Evolutionary conservation across 371 early-diverging fungal species (phyloP).

Genomic region (Coemansia sp.): DNA sequence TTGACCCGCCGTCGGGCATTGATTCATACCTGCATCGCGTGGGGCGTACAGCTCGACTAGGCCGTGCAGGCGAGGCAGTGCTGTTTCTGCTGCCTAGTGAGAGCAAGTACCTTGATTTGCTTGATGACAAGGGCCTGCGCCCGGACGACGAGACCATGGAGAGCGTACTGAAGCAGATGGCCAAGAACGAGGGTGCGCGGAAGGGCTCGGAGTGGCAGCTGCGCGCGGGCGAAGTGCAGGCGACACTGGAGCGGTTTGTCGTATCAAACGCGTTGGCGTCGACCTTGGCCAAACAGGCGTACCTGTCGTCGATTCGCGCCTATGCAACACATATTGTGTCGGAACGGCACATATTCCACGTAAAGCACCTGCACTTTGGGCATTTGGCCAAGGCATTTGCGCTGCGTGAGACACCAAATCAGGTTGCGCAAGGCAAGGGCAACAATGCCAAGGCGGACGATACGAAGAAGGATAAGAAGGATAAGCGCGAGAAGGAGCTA

Average conservation of each 20-base stretch:
- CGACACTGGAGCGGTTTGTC: constrained; percentile 45
- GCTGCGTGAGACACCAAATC: constrained; percentile 78
- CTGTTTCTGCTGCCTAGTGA: constrained; percentile 89
- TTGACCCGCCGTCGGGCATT: constrained; percentile 94
- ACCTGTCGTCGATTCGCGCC: constrained; percentile 84
- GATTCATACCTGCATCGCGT: constrained; percentile 97
- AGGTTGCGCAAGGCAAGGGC: constrained; percentile 51
- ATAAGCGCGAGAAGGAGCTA: constrained; percentile 52
- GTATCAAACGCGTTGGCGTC: constrained; percentile 32
- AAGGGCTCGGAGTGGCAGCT: constrained; percentile 67
- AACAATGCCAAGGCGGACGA: constrained; percentile 56
- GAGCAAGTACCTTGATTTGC: constrained; percentile 73
- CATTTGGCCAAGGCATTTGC: constrained; percentile 96
- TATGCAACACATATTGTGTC: constrained; percentile 88
- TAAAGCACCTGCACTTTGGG: constrained; percentile 91
- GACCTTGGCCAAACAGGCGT: constrained; percentile 62
- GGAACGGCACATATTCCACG: constrained; percentile 88
- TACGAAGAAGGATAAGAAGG: constrained; percentile 55
- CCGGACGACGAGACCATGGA: constrained; percentile 55
- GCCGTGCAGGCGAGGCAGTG: constrained; percentile 79
- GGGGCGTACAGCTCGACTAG: constrained; percentile 98
- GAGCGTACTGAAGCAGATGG: constrained; percentile 44
- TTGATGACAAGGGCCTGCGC: constrained; percentile 67
- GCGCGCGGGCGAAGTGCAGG: constrained; percentile 58
- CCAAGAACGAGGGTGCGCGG: constrained; percentile 54